Evolutionary conservation across 306 rosid genomes (phyloP).

Genomic region (Echinosophora koreensis): DNA sequence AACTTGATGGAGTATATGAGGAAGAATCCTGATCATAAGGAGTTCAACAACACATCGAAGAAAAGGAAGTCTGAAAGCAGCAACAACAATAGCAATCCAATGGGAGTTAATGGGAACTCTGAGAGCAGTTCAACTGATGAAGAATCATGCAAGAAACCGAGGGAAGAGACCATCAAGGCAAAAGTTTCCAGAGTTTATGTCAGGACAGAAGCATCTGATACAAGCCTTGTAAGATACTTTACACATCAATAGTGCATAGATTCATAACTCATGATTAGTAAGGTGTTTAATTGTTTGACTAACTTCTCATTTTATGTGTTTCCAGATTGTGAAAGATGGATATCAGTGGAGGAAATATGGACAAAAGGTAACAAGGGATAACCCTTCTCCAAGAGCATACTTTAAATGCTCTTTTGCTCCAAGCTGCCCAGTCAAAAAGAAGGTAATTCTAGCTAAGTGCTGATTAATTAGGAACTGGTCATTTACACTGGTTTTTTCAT

Average conservation of each 20-base stretch:
- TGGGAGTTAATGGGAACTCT: constrained; percentile 72
- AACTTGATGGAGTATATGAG: constrained; percentile 73
- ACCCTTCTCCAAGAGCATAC: constrained; percentile 97
- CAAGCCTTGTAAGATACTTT: constrained; percentile 73
- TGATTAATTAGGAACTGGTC: not conserved
- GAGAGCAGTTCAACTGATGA: constrained; percentile 94
- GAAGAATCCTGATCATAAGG: constrained; percentile 71
- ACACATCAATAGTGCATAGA: not conserved
- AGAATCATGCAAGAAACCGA: constrained; percentile 85
- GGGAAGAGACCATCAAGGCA: constrained; percentile 75
- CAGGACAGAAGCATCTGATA: constrained; percentile 79
- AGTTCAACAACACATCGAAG: constrained; percentile 65
- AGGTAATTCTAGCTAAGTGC: constrained; percentile 58
- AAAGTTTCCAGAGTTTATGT: constrained; percentile 68
- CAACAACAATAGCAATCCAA: constrained; percentile 54
- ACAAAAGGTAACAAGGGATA: constrained; percentile 98
- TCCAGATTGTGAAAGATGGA: constrained; percentile 95
- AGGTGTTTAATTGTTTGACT: constrained; percentile 39
- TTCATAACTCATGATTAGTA: not conserved
- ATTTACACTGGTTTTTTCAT: not conserved
- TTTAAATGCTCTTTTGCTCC: constrained; percentile 99
- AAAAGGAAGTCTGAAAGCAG: constrained; percentile 92
- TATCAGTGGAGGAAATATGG: constrained; percentile 99
- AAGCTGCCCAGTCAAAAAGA: constrained; percentile 93
- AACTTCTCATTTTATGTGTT: constrained; percentile 34